These are phyloP conservation scores for Eucalyptus leucophloia DNA, from an alignment of 345 rosid species.

Conservation along the genomic window DNA sequence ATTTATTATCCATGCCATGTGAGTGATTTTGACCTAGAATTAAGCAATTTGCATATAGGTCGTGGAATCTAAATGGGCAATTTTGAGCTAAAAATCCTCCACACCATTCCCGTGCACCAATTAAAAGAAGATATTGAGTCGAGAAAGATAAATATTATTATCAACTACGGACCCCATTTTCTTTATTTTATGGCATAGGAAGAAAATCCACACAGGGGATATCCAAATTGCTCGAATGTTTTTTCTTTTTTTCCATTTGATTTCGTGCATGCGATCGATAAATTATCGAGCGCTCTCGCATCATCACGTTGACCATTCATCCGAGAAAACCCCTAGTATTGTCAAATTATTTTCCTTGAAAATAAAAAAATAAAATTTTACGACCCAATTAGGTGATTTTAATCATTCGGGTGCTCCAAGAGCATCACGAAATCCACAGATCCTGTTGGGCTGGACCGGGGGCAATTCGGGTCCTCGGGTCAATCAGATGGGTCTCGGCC, in stretches of 20 bases:
- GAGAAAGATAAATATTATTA: too few relatives aligned
- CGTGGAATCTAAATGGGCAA: too few relatives aligned
- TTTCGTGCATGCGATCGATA: background rate
- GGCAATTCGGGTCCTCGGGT: background rate
- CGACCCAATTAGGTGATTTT: background rate
- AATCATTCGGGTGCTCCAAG: background rate
- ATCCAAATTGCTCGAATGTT: too few relatives aligned
- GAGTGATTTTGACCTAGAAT: too few relatives aligned
- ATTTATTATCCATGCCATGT: too few relatives aligned
- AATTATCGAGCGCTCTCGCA: background rate
- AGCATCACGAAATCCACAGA: background rate
- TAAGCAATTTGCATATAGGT: too few relatives aligned
- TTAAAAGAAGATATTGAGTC: too few relatives aligned
- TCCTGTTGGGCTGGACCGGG: background rate
- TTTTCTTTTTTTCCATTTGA: background rate
- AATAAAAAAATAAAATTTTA: background rate
- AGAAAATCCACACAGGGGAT: too few relatives aligned
- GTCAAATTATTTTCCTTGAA: background rate
- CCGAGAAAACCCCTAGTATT: background rate
- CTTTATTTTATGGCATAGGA: too few relatives aligned
- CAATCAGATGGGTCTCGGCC: background rate
- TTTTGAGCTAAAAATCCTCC: too few relatives aligned
- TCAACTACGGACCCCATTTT: too few relatives aligned
- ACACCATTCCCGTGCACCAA: too few relatives aligned
- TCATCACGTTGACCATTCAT: background rate